A percentile compares a stretch with the other conserved stretches of the same genome.
Conservation (phyloP, 148 eudicot species). For the Suaeda aralocaspica region DNA sequence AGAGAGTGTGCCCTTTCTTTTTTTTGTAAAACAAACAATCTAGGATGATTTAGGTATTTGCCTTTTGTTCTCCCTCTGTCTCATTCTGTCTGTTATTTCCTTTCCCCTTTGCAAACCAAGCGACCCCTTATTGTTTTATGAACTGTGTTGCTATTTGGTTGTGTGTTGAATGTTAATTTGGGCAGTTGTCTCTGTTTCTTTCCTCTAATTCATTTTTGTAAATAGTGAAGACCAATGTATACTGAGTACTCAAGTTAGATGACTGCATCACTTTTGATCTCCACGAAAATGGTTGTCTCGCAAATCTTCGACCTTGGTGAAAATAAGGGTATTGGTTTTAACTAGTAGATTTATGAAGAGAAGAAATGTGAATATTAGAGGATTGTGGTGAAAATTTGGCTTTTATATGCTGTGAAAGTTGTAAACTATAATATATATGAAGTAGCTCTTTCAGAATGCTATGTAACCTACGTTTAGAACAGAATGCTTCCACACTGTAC, state of each 20-base stretch:
- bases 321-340: no score
- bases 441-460: constrained; percentile 5
- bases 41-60: no score
- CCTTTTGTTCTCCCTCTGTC: no score
- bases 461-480: not conserved
- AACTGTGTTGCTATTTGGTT: not conserved
- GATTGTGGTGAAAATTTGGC: not conserved
- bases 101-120: no score
- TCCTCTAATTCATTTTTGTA: not conserved
- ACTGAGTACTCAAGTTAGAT: not conserved
- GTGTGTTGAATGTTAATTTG: not conserved
- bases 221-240: no score
- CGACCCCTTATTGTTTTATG: no score
- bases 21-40: no score
- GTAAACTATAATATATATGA: not conserved
- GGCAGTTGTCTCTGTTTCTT: not conserved
- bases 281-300: not conserved
- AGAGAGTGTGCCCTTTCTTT: no score
- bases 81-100: no score
- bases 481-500: not conserved
- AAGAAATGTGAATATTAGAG: no score
- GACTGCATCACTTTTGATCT: not conserved
- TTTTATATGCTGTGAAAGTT: not conserved
- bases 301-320: no score
- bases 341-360: no score